Evolutionary conservation across 2,329 filamentous ascomycete species (phyloP), one percentile per base, ranked within the genome.

Genomic region (Aspergillus tanneri): DNA sequence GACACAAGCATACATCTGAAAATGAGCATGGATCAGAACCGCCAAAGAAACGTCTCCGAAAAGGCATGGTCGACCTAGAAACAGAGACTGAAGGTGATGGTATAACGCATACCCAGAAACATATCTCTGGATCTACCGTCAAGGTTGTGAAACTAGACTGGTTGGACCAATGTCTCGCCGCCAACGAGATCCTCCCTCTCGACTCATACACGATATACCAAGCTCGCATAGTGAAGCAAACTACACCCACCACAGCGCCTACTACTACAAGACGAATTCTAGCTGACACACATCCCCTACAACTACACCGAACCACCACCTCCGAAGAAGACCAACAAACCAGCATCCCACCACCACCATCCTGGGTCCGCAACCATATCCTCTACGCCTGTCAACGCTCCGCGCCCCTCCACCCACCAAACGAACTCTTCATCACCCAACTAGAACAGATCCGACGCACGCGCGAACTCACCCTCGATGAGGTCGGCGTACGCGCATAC

Each of bases 401-500:
- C 1, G 89, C 90, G 0, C 86, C 84, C 0, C 70, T 81, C 0
- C 72, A 85, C 46, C 77, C 84, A 0, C 87, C 87, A 0, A 97
- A 97, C 58, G 76, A 82, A 34, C 68, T 68, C 0, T 97, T 99
- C 65, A 82, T 96, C 34, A 71, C 79, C 1, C 78, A 87, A 51
- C 77, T 99, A 4, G 81, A 84, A 57, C 85, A 86, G 50, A 89
- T 97, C 55, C 82, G 86, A 37, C 82, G 81, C 2, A 78, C 85
- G 2, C 81, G 92, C 18, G 77, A 82, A 12, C 75, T 96, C 2
- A 84, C 80, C 1, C 82, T 83, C 7, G 90, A 96, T 59, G 78
- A 87, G 38, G 83, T 95, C 49, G 90, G 89, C 2, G 83, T 91
- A 0, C 82, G 90, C 40, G 90, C 92, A 0, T 97, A 97, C 65